These are phyloP conservation scores for Hypoxylon sp. DNA, from an alignment of 2,329 filamentous ascomycete genomes.

Conservation along the genomic window DNA sequence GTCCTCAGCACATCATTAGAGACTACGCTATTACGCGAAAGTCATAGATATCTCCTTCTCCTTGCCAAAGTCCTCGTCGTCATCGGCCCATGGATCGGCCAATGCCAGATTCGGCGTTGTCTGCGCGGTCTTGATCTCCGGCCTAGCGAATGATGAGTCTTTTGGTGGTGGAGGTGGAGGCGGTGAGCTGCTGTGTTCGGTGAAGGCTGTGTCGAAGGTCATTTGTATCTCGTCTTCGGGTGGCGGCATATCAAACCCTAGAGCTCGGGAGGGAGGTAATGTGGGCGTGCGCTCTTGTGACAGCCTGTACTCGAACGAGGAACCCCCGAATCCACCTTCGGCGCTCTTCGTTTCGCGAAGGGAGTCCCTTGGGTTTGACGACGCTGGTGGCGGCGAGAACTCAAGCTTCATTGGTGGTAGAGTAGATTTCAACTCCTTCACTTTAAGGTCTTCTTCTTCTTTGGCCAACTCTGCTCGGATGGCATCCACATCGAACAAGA, in stretches of 20 bases:
- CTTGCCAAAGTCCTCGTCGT: conserved; percentile 74
- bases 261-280: conserved; percentile 43
- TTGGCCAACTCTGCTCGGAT: conserved; percentile 87
- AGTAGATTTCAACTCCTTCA: conserved; percentile 88
- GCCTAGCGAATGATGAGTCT: conserved; percentile 54
- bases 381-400: conserved; percentile 57
- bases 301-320: conserved; percentile 46
- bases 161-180: conserved; percentile 53
- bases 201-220: conserved; percentile 78
- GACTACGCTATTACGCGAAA: conserved; percentile 70
- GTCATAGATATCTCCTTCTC: conserved; percentile 86
- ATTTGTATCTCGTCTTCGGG: conserved; percentile 71
- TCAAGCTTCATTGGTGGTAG: conserved; percentile 91
- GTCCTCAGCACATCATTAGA: not conserved
- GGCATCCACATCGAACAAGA: conserved; percentile 95
- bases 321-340: conserved; percentile 52
- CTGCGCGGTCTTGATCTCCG: conserved; percentile 61
- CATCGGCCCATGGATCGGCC: conserved; percentile 78
- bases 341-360: conserved; percentile 65
- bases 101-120: conserved; percentile 67
- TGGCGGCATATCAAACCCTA: conserved; percentile 36
- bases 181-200: conserved; percentile 54
- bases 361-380: conserved; percentile 52
- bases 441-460: conserved; percentile 70
- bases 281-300: conserved; percentile 52